Conservation (phyloP, 2,329 filamentous ascomycete species). For the Fusarium chaquense region DNA sequence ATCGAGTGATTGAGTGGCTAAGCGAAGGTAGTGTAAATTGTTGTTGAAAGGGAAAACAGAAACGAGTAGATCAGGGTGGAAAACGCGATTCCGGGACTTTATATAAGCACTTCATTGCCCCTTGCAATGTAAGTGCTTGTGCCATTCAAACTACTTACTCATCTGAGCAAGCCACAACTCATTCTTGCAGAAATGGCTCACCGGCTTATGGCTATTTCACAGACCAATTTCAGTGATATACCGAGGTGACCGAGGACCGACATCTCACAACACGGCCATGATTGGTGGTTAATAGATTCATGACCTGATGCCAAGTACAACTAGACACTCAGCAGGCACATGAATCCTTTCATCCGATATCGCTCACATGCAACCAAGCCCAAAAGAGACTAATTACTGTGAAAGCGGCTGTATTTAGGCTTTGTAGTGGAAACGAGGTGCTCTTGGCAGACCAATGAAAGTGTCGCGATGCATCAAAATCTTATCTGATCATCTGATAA, state of each 20-base stretch:
- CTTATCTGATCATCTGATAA: conserved; percentile 50
- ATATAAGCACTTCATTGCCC: background rate
- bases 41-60: accelerated
- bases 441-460: conserved; percentile 8
- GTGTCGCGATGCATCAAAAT: conserved; percentile 33
- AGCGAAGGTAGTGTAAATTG: background rate
- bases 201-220: background rate
- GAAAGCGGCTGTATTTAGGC: background rate
- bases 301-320: conserved; percentile 38
- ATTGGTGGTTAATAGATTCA: background rate
- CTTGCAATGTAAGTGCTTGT: background rate
- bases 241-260: conserved; percentile 1
- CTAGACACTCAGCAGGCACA: background rate
- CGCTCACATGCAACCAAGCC: conserved; percentile 2
- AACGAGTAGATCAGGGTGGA: too few species aligned
- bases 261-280: background rate
- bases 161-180: background rate
- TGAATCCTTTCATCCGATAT: conserved; percentile 20
- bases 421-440: background rate
- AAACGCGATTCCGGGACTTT: background rate
- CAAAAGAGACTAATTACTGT: background rate
- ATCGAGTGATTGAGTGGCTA: background rate
- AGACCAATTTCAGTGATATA: background rate
- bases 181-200: background rate
- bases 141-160: background rate